Percentiles rank a stretch among this genome's conserved stretches.
Conservation (phyloP, 1,284 basidiomycete species). For the Microbotryomycetes sp. region DNA sequence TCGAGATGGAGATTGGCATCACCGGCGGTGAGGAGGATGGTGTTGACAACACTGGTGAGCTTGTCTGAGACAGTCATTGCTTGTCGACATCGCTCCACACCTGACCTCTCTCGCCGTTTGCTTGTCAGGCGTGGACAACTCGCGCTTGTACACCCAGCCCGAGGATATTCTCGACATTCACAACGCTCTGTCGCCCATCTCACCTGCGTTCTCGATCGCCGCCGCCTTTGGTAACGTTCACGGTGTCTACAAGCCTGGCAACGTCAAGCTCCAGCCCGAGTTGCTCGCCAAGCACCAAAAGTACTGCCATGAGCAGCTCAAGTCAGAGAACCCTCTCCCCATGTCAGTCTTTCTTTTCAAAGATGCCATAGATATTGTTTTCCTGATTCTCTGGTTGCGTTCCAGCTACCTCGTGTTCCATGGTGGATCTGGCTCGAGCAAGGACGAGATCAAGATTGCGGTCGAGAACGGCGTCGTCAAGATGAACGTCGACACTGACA, state of each 20-base stretch:
- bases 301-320: constrained; percentile 64
- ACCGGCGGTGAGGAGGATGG: constrained; percentile 99
- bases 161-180: constrained; percentile 93
- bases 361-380: too few relatives aligned
- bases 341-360: constrained; percentile 54
- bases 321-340: constrained; percentile 62
- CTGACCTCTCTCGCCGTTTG: constrained; percentile 26
- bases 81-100: background rate
- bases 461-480: constrained; percentile 91
- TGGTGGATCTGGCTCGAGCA: constrained; percentile 95
- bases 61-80: background rate
- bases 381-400: background rate
- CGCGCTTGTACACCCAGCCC: constrained; percentile 92
- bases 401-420: constrained; percentile 96
- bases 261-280: constrained; percentile 86
- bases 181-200: constrained; percentile 70
- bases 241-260: constrained; percentile 88
- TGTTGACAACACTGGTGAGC: constrained; percentile 67
- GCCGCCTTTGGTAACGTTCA: constrained; percentile 97
- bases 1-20: constrained; percentile 99
- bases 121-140: constrained; percentile 80
- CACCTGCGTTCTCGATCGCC: constrained; percentile 93
- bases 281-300: constrained; percentile 88
- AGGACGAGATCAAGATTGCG: constrained; percentile 91
- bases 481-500: constrained; percentile 49